These are phyloP conservation scores for Raffaelea ambrosiae DNA, from an alignment of 2,329 filamentous ascomycete genomes.

Conservation along the genomic window DNA sequence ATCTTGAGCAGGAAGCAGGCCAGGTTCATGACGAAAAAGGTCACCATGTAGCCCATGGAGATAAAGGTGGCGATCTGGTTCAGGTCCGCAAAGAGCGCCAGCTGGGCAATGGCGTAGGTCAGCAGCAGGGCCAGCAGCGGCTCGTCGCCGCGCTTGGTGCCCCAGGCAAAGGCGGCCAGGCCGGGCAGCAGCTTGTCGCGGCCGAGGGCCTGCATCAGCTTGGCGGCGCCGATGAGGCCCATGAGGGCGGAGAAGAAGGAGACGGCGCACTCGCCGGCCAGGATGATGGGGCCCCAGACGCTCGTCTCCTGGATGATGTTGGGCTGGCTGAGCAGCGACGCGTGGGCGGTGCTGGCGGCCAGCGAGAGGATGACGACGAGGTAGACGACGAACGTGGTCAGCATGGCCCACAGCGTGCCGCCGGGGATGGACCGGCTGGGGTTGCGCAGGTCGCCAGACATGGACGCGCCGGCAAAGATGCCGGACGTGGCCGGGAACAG, in stretches of 20 bases:
- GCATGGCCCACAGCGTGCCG: conserved; percentile 72
- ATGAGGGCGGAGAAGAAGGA: conserved; percentile 81
- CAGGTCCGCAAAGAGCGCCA: conserved; percentile 73
- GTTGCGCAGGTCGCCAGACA: conserved; percentile 79
- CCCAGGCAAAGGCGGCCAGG: conserved; percentile 63
- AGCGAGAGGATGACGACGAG: conserved; percentile 68
- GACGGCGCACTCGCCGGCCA: conserved; percentile 75
- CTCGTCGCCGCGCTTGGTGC: conserved; percentile 63
- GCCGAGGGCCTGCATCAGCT: conserved; percentile 74
- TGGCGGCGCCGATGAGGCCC: conserved; percentile 78
- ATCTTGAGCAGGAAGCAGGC: conserved; percentile 83
- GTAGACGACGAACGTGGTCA: conserved; percentile 69
- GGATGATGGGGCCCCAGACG: conserved; percentile 62
- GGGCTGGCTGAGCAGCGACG: conserved; percentile 63
- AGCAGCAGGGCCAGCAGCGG: conserved; percentile 68
- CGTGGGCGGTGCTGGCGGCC: conserved; percentile 65
- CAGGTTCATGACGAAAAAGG: conserved; percentile 80
- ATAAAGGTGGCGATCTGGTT: conserved; percentile 86
- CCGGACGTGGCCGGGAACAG: conserved; percentile 66
- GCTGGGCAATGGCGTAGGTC: conserved; percentile 66
- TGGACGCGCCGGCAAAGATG: conserved; percentile 68
- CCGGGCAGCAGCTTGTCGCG: conserved; percentile 73
- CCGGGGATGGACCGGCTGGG: conserved; percentile 78
- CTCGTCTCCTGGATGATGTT: conserved; percentile 80
- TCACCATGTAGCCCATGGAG: conserved; percentile 83